Conservation (phyloP, 2,329 filamentous ascomycete species). For the Colletotrichum kahawae region DNA sequence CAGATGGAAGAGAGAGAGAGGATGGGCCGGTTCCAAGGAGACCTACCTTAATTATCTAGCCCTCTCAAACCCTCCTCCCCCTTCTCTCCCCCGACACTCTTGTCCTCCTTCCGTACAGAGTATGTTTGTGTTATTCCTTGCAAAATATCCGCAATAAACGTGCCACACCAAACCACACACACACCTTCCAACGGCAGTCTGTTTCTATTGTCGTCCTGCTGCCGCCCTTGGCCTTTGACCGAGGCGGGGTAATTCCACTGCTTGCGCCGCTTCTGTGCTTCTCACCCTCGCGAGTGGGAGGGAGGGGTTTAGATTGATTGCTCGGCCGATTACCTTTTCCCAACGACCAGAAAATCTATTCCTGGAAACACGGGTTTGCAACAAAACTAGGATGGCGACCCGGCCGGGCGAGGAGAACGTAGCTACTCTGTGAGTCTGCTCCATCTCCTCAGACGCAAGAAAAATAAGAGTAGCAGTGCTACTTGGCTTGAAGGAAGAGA, state of each 20-base stretch:
- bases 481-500: neutral
- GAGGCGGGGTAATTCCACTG: slow-evolving; percentile 17
- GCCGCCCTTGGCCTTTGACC: slow-evolving; percentile 19
- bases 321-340: neutral
- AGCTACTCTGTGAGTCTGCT: slow-evolving; percentile 51
- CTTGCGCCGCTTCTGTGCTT: slow-evolving; percentile 5
- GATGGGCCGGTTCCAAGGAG: neutral
- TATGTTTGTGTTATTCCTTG: neutral
- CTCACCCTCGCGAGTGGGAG: neutral
- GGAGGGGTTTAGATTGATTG: neutral
- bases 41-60: neutral
- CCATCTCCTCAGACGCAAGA: neutral
- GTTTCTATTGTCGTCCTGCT: neutral
- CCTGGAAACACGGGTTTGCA: neutral
- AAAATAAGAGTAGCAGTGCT: neutral
- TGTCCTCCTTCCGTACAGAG: neutral
- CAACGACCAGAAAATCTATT: neutral
- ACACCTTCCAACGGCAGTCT: neutral
- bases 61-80: neutral
- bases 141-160: neutral
- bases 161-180: neutral
- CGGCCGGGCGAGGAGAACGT: slow-evolving; percentile 55
- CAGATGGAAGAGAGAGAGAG: neutral
- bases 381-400: slow-evolving; percentile 44
- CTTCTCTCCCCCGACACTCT: neutral